Evolutionary conservation across 1,139 yeast genomes (phyloP).

Genomic region (Taphrina wiesneri): DNA sequence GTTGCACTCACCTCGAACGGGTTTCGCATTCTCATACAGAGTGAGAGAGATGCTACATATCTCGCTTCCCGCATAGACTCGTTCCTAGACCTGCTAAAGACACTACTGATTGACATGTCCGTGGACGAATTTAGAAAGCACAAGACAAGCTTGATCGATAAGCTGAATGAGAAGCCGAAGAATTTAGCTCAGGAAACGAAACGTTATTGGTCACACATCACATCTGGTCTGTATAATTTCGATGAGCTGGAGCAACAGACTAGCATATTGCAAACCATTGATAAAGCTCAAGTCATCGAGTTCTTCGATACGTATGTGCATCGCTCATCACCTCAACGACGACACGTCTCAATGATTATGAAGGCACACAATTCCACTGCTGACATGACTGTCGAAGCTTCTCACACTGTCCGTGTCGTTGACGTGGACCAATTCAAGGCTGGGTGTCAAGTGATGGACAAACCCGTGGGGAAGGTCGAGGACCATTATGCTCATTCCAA

Average conservation of each 20-base stretch:
- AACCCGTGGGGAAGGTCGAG: neutral
- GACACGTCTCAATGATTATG: slow-evolving; percentile 53
- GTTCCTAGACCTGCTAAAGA: slow-evolving; percentile 54
- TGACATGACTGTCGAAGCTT: slow-evolving; percentile 34
- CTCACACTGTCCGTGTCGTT: neutral
- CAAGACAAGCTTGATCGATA: slow-evolving; percentile 65
- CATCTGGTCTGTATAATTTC: slow-evolving; percentile 78
- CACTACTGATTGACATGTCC: slow-evolving; percentile 51
- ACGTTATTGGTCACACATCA: slow-evolving; percentile 66
- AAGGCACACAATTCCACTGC: slow-evolving; percentile 38
- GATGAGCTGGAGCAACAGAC: slow-evolving; percentile 57
- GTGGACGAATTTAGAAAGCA: slow-evolving; percentile 68
- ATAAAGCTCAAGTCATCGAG: slow-evolving; percentile 59
- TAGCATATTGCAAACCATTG: slow-evolving; percentile 54
- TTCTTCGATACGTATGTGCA: slow-evolving; percentile 57
- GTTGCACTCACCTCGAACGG: slow-evolving; percentile 74
- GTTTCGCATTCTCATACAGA: slow-evolving; percentile 76
- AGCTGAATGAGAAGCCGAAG: slow-evolving; percentile 69
- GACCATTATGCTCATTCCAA: neutral
- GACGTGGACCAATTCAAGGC: slow-evolving; percentile 12
- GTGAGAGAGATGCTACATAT: slow-evolving; percentile 74
- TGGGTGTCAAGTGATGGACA: neutral
- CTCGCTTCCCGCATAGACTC: slow-evolving; percentile 74
- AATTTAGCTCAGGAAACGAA: slow-evolving; percentile 74
- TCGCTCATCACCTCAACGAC: slow-evolving; percentile 48